Base-by-base conservation (phyloP, 78 protist species). In the Guillardia theta region DNA sequence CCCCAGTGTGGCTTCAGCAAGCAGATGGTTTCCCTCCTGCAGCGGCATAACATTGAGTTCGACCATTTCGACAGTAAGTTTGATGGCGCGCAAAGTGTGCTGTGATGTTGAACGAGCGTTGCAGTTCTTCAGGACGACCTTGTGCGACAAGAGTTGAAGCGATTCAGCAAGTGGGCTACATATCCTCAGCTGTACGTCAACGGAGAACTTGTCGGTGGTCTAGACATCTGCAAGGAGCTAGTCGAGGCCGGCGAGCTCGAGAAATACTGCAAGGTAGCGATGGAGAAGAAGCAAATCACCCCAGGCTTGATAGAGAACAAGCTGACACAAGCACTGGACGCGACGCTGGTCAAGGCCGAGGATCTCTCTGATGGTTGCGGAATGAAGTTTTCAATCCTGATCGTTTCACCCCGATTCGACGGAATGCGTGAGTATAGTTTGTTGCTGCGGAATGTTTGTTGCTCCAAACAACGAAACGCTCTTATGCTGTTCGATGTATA, bases 1-100 rank as follows among this genome's bases (percentile, higher is more conserved):
- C 99, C 99, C 54, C 97, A 94, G 54, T 98, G 99, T 50, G 98
- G 99, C 30, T 98, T 98, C 93, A 88, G 83, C 83, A 70, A 33
- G 83, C 10, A 33, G 6, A 70, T 24, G 46, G 36, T 43, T 43
- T 4, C 83, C 10, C 83, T 70, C 45, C 83, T 70, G 46, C 41
- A 24, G 4, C 15, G 36, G 83, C 83, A 70, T 18, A 43, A 48
- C 48, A 44, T 44, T 48, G 9, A 18, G 2, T 39, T 43, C 90
- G 90, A 24, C 1, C 22, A 37, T 43, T 80, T 80, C 10, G 46
- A 80, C 90, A 44, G 47, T 37, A 76, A 24, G 4, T 12, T 19
- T 33, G 37, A 19, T 18, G 8, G 39, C 15, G 41, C 87, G 48
- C 76, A 10, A 1, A 76, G 27, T 64, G 92, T 43, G 94, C 88